Base-by-base conservation (phyloP, 805 yeast genomes). In the Candida ulmi region DNA sequence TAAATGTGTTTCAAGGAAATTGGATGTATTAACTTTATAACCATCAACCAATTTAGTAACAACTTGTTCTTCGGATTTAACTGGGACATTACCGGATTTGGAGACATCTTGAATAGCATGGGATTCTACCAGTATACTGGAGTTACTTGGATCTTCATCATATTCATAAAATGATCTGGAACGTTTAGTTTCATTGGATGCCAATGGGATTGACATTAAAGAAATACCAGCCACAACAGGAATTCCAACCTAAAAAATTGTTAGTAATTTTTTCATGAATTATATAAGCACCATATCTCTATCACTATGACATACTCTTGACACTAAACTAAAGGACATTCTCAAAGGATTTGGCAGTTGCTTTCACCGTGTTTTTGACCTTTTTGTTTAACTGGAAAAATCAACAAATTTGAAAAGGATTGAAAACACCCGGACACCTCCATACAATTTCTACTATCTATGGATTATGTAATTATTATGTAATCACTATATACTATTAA, bases 141-240 rank as follows among this genome's bases (percentile, higher is more conserved):
- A 41, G 7, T 38, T 29, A 12, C 49, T 19, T 17, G 40, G 23
- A 23, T 50, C 52, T 9, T 48, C 53, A 8, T 47, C 52, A 13
- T 51, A 34, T 17, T 39, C 24, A 36, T 53, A 53, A 38, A 53
- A 53, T 4, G 54, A 49, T 51, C 57, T 52, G 24, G 55, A 52
- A 25, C 42, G 46, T 33, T 46, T 44, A 1, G 51, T 16, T n/a
- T 52, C 57, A 33, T 51, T 53, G 40, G 40, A 80, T 46, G 63
- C 70, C 30, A 37, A 75, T 48, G 88, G 73, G 18, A 43, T 42
- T 9, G 53, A 32, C 17, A 45, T 16, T 11, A 48, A 7, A 3
- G 52, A 37, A 18, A 47, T 5, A 11, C 54, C 52, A 11, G 48
- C 46, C 7, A 46, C 35, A 17, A 47, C 15, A 19, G 55, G 54